Evolutionary conservation across 805 yeast genomes (phyloP).

Genomic region (Starmerella davenportii): DNA sequence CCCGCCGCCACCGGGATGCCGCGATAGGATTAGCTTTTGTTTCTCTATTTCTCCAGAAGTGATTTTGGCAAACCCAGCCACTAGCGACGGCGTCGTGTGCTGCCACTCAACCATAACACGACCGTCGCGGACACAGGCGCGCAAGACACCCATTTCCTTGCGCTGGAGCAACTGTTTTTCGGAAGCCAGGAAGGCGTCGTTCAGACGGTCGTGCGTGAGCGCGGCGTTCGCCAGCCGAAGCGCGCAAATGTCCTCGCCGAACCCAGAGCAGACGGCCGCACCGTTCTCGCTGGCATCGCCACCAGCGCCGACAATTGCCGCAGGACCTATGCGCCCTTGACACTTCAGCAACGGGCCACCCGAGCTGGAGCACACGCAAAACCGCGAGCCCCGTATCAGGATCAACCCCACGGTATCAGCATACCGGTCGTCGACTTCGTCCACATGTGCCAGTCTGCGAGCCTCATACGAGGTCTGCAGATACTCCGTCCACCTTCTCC

Average conservation of each 20-base stretch:
- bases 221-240: constrained; percentile 18
- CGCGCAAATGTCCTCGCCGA: constrained; percentile 26
- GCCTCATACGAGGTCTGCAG: neutral
- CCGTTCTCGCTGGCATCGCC: constrained; percentile 10
- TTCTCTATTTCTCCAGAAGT: neutral
- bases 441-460: neutral
- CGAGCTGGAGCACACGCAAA: constrained; percentile 24
- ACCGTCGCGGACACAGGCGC: neutral
- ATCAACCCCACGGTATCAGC: constrained; percentile 28
- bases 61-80: constrained; percentile 4
- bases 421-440: constrained; percentile 4
- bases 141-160: neutral
- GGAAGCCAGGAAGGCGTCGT: neutral
- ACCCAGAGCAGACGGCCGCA: constrained; percentile 22
- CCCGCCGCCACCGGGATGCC: neutral
- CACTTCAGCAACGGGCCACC: constrained; percentile 26
- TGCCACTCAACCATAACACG: constrained; percentile 11
- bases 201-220: neutral
- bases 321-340: constrained; percentile 28
- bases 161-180: neutral
- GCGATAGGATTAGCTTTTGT: neutral
- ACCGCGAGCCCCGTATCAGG: constrained; percentile 16
- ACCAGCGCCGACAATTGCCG: constrained; percentile 27
- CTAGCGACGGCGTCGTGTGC: constrained; percentile 14
- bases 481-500: constrained; percentile 9